These are phyloP conservation scores for Parastagonospora nodorum DNA, from an alignment of 2,329 filamentous ascomycete species.

Conservation along the genomic window DNA sequence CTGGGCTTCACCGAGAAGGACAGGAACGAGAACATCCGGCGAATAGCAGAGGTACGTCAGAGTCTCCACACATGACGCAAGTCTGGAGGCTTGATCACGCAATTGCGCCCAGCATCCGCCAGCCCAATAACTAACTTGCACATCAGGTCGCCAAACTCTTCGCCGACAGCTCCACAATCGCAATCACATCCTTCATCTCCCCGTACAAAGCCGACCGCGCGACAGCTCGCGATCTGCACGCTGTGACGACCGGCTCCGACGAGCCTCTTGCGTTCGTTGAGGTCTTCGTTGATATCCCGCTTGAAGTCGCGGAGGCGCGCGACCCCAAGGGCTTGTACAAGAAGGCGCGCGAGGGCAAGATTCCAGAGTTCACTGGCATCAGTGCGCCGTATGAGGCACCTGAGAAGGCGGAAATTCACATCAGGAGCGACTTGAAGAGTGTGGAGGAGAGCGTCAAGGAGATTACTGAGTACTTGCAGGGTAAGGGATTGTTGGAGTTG, in stretches of 20 bases:
- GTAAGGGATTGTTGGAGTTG: constrained; percentile 64
- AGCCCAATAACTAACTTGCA: constrained; percentile 3
- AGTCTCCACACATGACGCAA: background rate
- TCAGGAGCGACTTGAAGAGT: constrained; percentile 78
- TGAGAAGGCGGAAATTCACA: constrained; percentile 80
- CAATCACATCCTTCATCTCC: constrained; percentile 95
- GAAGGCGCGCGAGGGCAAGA: constrained; percentile 90
- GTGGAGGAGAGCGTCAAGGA: constrained; percentile 87
- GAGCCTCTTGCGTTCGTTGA: constrained; percentile 84
- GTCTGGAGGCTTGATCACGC: constrained; percentile 17
- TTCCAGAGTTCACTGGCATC: constrained; percentile 97
- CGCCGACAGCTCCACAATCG: constrained; percentile 83
- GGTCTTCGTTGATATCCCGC: constrained; percentile 88
- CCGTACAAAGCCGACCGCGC: constrained; percentile 88
- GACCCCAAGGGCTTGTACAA: constrained; percentile 98
- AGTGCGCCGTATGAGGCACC: constrained; percentile 95
- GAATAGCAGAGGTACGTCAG: constrained; percentile 75
- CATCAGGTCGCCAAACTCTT: constrained; percentile 87
- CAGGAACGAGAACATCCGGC: constrained; percentile 95
- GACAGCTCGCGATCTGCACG: constrained; percentile 80
- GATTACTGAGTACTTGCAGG: constrained; percentile 79
- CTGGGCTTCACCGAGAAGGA: constrained; percentile 92
- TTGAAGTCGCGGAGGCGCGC: constrained; percentile 90
- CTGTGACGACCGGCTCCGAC: constrained; percentile 59
- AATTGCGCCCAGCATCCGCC: constrained; percentile 13